phyloP scores from a whole-genome alignment of 805 yeast species.

The Wickerhamomyces ciferrii region DNA sequence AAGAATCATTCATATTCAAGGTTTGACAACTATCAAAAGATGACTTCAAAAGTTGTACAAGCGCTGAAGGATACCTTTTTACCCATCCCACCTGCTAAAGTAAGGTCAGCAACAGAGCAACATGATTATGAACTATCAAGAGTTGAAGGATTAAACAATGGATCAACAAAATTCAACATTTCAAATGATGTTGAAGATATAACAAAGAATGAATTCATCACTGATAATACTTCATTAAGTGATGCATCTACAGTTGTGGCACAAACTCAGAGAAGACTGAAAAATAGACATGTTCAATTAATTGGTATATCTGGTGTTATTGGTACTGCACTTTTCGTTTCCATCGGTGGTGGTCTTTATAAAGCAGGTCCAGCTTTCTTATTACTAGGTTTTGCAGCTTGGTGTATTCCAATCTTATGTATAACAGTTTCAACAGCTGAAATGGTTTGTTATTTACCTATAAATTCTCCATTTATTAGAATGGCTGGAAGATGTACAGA shows the following conservation, averaged over 20 bases:
- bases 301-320: slow-evolving; percentile 80
- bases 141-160: neutral
- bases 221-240: slow-evolving; percentile 7
- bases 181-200: neutral
- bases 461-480: slow-evolving; percentile 71
- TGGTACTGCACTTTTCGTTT: slow-evolving; percentile 75
- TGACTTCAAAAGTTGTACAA: neutral
- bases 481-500: slow-evolving; percentile 74
- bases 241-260: slow-evolving; percentile 17
- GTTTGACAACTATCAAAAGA: too few species aligned
- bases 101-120: neutral
- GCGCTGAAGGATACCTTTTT: slow-evolving; percentile 14
- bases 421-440: slow-evolving; percentile 74
- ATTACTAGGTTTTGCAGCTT: slow-evolving; percentile 56
- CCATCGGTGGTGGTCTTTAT: slow-evolving; percentile 59
- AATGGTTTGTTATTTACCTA: slow-evolving; percentile 71
- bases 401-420: slow-evolving; percentile 66
- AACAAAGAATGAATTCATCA: neutral
- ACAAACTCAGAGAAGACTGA: slow-evolving; percentile 43
- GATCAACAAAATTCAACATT: neutral
- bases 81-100: slow-evolving; percentile 15
- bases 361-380: slow-evolving; percentile 69
- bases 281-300: slow-evolving; percentile 70
- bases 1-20: too few species aligned
- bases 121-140: neutral